These are phyloP conservation scores for Penicillium canariense DNA, from an alignment of 495 filamentous ascomycete genomes.

Conservation along the genomic window DNA sequence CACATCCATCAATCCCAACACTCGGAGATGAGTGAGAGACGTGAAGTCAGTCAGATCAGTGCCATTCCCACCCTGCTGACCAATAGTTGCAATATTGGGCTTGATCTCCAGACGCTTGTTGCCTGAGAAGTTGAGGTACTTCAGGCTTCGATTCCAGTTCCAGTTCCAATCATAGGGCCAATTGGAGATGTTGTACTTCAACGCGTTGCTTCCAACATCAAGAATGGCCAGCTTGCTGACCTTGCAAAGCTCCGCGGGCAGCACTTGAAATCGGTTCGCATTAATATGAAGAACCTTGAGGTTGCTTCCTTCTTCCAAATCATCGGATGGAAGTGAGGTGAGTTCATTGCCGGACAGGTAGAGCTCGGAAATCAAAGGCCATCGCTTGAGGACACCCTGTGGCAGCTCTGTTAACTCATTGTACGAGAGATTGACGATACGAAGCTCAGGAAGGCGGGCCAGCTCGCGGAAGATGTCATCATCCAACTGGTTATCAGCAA, in stretches of 20 bases:
- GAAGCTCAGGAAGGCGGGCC: constrained; percentile 75
- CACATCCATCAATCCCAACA: constrained; percentile 96
- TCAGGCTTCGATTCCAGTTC: constrained; percentile 94
- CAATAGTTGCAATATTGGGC: constrained; percentile 58
- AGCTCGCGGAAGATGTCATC: constrained; percentile 95
- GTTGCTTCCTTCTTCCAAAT: constrained; percentile 81
- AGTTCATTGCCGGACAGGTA: constrained; percentile 96
- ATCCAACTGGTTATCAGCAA: constrained; percentile 90
- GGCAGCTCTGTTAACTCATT: constrained; percentile 93
- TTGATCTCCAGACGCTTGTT: constrained; percentile 99
- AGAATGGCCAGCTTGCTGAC: constrained; percentile 85
- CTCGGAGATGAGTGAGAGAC: constrained; percentile 76
- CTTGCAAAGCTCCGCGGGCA: constrained; percentile 93
- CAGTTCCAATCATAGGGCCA: constrained; percentile 99
- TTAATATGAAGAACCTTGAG: constrained; percentile 94
- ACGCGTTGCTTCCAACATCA: constrained; percentile 91
- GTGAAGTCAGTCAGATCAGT: constrained; percentile 90
- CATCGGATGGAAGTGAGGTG: constrained; percentile 86
- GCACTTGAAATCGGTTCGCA: constrained; percentile 92
- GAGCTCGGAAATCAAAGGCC: constrained; percentile 84
- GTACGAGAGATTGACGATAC: constrained; percentile 90
- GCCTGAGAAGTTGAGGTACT: constrained; percentile 93
- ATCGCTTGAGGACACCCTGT: constrained; percentile 77
- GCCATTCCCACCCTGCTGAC: constrained; percentile 48
- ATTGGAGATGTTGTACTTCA: constrained; percentile 99